Evolutionary conservation across 495 filamentous ascomycete genomes (phyloP).

Genomic region (Neurospora hispaniola): DNA sequence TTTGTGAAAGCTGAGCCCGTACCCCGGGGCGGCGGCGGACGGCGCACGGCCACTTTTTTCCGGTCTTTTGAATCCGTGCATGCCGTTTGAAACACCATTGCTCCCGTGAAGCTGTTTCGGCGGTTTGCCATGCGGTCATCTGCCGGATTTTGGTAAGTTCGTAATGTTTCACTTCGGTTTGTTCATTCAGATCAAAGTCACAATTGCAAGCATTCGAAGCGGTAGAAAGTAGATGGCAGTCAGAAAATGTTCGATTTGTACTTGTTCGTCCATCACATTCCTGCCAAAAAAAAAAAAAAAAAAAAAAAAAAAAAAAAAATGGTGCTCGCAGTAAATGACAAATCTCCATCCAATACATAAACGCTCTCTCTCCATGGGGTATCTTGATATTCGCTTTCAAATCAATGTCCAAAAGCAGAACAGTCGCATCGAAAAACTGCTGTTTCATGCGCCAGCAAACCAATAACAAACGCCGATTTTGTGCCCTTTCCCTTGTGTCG

Average conservation of each 20-base stretch:
- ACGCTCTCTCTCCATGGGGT: background rate
- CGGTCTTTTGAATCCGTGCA: background rate
- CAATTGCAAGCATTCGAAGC: background rate
- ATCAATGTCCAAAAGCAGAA: background rate
- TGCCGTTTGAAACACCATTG: background rate
- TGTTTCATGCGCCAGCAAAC: background rate
- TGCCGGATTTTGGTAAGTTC: background rate
- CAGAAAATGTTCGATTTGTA: background rate
- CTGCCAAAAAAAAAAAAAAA: background rate
- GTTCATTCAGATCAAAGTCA: background rate
- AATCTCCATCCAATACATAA: background rate
- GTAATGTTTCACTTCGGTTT: background rate
- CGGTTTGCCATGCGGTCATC: background rate
- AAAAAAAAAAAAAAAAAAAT: background rate
- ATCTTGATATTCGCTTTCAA: background rate
- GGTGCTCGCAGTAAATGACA: background rate
- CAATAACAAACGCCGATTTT: background rate
- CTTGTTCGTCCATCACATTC: background rate
- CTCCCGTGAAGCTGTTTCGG: background rate
- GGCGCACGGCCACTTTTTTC: background rate
- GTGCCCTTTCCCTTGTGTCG: background rate
- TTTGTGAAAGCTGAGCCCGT: too few species aligned
- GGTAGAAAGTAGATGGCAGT: background rate
- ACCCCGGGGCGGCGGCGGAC: too few species aligned
- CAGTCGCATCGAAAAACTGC: background rate